A percentile compares a stretch with the other conserved stretches of the same genome.
Conservation (phyloP, 352 stramenopile species). For the Phytophthora pini region DNA sequence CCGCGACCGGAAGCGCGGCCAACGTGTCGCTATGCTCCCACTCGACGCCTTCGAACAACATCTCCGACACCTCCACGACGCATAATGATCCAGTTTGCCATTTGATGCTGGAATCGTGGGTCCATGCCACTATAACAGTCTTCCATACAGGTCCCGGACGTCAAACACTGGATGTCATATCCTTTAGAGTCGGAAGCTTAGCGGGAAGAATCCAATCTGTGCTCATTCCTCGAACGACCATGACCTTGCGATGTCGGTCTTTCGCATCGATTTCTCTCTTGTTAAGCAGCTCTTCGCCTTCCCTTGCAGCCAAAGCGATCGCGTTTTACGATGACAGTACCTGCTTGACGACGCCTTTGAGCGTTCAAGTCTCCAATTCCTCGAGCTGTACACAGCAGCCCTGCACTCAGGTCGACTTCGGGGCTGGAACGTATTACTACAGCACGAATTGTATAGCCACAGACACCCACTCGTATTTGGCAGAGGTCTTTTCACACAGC, state of each 20-base stretch:
- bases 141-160: slow-evolving; percentile 29
- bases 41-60: slow-evolving; percentile 54
- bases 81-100: neutral
- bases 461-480: slow-evolving; percentile 15
- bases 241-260: slow-evolving; percentile 11
- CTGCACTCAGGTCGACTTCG: slow-evolving; percentile 26
- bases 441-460: slow-evolving; percentile 13
- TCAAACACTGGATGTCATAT: slow-evolving; percentile 23
- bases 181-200: slow-evolving; percentile 15
- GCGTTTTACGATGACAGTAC: slow-evolving; percentile 24
- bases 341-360: slow-evolving; percentile 25
- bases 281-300: no score
- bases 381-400: slow-evolving; percentile 21
- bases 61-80: slow-evolving; percentile 23
- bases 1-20: slow-evolving; percentile 46
- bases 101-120: slow-evolving; percentile 1
- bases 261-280: no score
- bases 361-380: slow-evolving; percentile 24
- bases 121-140: slow-evolving; percentile 24
- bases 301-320: slow-evolving; percentile 17
- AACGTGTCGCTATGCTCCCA: slow-evolving; percentile 54
- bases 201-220: neutral
- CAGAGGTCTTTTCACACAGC: slow-evolving; percentile 17
- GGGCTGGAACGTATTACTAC: slow-evolving; percentile 30
- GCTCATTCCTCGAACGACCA: slow-evolving; percentile 37